Conservation (phyloP, 2,329 filamentous ascomycete species). For the Fusarium chuoi region DNA sequence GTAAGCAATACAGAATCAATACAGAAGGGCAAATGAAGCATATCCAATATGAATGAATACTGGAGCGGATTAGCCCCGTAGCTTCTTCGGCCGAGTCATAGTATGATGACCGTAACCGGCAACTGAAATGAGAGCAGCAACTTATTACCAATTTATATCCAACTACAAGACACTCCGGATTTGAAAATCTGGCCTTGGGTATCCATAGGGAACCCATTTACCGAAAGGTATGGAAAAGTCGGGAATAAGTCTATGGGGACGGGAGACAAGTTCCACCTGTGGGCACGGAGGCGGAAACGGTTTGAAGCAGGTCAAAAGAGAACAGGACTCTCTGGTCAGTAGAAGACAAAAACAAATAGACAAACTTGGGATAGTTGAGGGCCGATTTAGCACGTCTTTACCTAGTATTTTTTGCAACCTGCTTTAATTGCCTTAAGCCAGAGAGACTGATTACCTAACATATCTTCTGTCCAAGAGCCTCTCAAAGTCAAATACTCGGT, state of each 20-base stretch:
- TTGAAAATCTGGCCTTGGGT: neutral
- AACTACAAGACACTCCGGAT: neutral
- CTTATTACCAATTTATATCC: neutral
- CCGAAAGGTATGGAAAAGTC: neutral
- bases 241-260: neutral
- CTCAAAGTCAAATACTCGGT: neutral
- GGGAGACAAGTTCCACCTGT: neutral
- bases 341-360: neutral
- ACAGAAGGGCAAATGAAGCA: neutral
- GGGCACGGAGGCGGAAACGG: conserved; percentile 1
- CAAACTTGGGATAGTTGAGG: neutral
- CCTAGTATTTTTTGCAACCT: neutral
- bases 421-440: neutral
- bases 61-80: neutral
- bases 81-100: neutral
- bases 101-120: neutral
- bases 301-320: conserved; percentile 14
- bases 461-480: neutral
- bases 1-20: too few relatives aligned
- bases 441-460: conserved; percentile 2
- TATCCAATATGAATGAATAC: neutral
- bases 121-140: conserved; percentile 3
- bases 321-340: neutral
- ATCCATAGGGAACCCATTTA: neutral
- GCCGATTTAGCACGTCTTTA: neutral